Base-by-base conservation (phyloP, 768 basidiomycete genomes). In the Kwoniella sp. region DNA sequence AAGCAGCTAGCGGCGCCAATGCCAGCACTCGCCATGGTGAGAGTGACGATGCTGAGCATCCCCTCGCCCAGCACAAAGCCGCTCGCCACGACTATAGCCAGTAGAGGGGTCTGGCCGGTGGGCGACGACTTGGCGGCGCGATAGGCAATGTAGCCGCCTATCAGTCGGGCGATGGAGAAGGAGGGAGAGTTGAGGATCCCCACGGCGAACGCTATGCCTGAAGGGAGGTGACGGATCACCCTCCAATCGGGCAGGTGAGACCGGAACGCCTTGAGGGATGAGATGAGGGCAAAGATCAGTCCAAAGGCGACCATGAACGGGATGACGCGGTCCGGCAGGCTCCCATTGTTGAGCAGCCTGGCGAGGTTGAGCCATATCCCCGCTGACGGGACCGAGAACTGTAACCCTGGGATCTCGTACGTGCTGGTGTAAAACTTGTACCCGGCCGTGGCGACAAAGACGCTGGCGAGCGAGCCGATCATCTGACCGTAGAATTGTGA, bases 31-130 rank as follows among this genome's bases (percentile, higher is more conserved):
- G 83, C 82, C 55, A 95, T 73, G 6, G 84, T 62, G 41, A 98
- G 77, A 12, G 86, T 82, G 25, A 91, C 74, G 39, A 98, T 80
- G 67, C 90, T 91, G 34, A 88, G 78, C 28, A 95, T 84, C 1
- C 93, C 93, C 71, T 98, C 93, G 17, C 93, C 93, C 15, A 98
- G 78, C 22, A 98, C 92, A 71, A 98, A 95, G 3, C 93, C 93
- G 71, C 87, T 89, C 6, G 92, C 93, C 33, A 93, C 78, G 22
- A 96, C 82, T 63, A 98, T 85, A 29, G 92, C 69, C 36, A 64
- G 33, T 14, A 66, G 48, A 1, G 59, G 72, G 12, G 67, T 74
- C 34, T 73, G 69, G 5, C 67, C 68, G 7, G 26, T 54, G 10
- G 43, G 44, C 25, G 38, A 57, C 11, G 29, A 37, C 26, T 60